Evolutionary conservation across 176 grass and related monocot genomes (phyloP).

Genomic region (Tillandsia leiboldiana): DNA sequence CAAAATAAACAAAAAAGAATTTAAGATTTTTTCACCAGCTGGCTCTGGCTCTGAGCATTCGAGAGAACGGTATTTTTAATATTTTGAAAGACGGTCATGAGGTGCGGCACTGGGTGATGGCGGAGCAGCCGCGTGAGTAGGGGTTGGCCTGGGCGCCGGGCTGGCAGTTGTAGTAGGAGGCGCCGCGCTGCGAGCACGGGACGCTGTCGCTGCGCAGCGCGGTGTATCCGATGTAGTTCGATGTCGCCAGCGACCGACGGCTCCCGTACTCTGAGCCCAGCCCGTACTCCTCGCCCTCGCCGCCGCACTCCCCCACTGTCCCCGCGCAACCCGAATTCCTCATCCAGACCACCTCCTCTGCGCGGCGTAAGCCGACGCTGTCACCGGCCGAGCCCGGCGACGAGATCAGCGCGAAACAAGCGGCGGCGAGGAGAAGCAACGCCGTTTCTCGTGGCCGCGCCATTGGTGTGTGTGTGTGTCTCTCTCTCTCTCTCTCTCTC

Average conservation of each 20-base stretch:
- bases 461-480: not conserved
- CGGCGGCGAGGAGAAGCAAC: not conserved
- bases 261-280: not conserved
- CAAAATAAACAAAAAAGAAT: too few species aligned
- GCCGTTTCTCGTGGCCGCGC: not conserved
- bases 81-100: too few species aligned
- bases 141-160: conserved; percentile 45
- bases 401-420: not conserved
- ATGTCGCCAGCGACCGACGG: conserved; percentile 15
- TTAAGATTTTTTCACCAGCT: too few species aligned
- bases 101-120: conserved; percentile 41
- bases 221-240: conserved; percentile 33
- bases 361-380: not conserved
- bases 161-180: conserved; percentile 58
- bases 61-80: too few species aligned
- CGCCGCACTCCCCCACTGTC: conserved; percentile 30
- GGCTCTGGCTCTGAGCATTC: too few species aligned
- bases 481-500: too few species aligned
- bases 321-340: not conserved
- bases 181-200: conserved; percentile 27
- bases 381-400: not conserved
- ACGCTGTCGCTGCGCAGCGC: conserved; percentile 29
- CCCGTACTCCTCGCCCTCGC: not conserved
- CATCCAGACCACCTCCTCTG: not conserved
- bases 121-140: conserved; percentile 49